Evolutionary conservation across 495 filamentous ascomycete genomes (phyloP), one percentile per base, ranked within the genome.

Genomic region (Podospora tetraspora): DNA sequence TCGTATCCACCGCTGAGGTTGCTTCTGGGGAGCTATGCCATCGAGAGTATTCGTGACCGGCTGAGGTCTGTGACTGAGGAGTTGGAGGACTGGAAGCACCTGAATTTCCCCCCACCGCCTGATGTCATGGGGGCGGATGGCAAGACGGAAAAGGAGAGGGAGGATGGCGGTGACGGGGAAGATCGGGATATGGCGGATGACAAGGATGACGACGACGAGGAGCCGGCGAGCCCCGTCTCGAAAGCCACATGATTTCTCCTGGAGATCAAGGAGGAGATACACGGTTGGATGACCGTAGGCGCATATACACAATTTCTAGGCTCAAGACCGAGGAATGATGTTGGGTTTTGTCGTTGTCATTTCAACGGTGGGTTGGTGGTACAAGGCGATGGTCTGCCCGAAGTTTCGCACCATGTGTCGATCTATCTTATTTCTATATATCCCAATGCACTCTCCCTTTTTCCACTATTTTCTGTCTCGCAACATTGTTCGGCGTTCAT

Each of bases 31-130:
- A 93, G 89, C 57, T 97, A 96, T 79, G 95, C 95, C 0, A 93
- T 98, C 34, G 94, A 99, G 80, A 96, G 92, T 74, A 93, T 97
- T 66, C 83, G 95, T 24, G 95, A 99, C 80, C 83, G 94, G 30
- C 74, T 99, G 69, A 84, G 93, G 71, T 92, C 89, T 68, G 90
- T 97, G 56, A 98, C 92, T 57, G 95, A 99, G 78, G 95, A 99
- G 83, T 88, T 96, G 73, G 92, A 95, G 80, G 92, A 95, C 77
- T 95, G 92, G 92, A 92, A 92, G 70, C 87, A 92, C 76, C 78
- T 95, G 11, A 92, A 91, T 75, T 86, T 83, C 66, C 84, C 83
- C 0, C 76, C 79, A 22, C 75, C 81, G 3, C 73, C 81, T 5
- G 74, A 80, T 67, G 72, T 70, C 2, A 52, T 65, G 3, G 75